phyloP scores from a whole-genome alignment of 495 filamentous ascomycete species.

The Penicillium salamii region DNA sequence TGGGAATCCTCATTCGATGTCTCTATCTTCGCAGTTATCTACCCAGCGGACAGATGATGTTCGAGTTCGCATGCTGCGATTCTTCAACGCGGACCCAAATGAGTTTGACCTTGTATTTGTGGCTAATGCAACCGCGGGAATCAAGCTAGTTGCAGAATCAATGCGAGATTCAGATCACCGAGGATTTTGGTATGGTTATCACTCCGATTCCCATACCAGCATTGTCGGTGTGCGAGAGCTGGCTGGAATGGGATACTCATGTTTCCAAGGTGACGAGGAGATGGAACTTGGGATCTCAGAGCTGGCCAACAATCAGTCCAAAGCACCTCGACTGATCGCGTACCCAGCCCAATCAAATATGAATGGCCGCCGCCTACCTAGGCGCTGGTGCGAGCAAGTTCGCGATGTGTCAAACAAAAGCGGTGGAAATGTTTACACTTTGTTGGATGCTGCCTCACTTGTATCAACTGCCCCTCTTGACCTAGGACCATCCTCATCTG shows the following conservation, averaged over 20 bases:
- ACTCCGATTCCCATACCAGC: slow-evolving; percentile 84
- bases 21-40: slow-evolving; percentile 73
- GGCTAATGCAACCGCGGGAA: slow-evolving; percentile 86
- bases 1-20: slow-evolving; percentile 91
- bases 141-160: slow-evolving; percentile 80
- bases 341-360: slow-evolving; percentile 93
- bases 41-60: slow-evolving; percentile 72
- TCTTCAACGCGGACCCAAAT: slow-evolving; percentile 81
- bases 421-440: slow-evolving; percentile 51
- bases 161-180: slow-evolving; percentile 56
- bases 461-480: slow-evolving; percentile 76
- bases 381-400: slow-evolving; percentile 62
- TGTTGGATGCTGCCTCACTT: slow-evolving; percentile 89
- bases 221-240: slow-evolving; percentile 78
- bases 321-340: slow-evolving; percentile 59
- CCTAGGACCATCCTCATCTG: slow-evolving; percentile 54
- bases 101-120: slow-evolving; percentile 90
- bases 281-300: slow-evolving; percentile 66
- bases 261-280: slow-evolving; percentile 63
- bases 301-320: slow-evolving; percentile 16
- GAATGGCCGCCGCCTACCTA: slow-evolving; percentile 76
- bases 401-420: slow-evolving; percentile 27
- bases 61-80: slow-evolving; percentile 65
- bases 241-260: slow-evolving; percentile 56
- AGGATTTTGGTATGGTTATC: slow-evolving; percentile 81